A percentile compares a stretch with the other conserved stretches of the same genome.
phyloP scores from a whole-genome alignment of 331 rosid species.

The Rosa hybrid region DNA sequence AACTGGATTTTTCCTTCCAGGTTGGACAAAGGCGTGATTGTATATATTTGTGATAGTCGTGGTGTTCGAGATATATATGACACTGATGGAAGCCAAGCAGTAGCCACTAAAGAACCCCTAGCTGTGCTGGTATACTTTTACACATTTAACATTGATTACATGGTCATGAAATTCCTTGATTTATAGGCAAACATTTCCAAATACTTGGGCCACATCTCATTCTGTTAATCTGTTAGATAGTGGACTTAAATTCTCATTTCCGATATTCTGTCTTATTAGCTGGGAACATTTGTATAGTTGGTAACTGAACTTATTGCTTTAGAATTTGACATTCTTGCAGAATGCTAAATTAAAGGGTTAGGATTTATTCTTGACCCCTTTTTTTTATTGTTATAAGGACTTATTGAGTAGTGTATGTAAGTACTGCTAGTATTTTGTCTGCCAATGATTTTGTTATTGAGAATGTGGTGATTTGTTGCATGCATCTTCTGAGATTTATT shows the following conservation, averaged over 20 bases:
- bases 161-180: not conserved
- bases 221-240: not conserved
- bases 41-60: slow-evolving; percentile 81
- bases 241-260: not conserved
- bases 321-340: not conserved
- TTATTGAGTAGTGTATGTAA: not conserved
- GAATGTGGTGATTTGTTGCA: not conserved
- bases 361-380: not conserved
- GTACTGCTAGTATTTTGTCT: not conserved
- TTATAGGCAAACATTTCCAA: not conserved
- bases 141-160: not conserved
- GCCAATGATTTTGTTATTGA: not conserved
- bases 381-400: not conserved
- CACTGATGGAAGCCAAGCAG: slow-evolving; percentile 89
- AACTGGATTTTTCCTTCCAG: slow-evolving; percentile 43
- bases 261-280: not conserved
- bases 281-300: not conserved
- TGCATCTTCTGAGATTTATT: slow-evolving; percentile 25
- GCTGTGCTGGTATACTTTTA: slow-evolving; percentile 70
- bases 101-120: slow-evolving; percentile 84
- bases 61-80: slow-evolving; percentile 95
- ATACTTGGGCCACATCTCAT: not conserved
- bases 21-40: slow-evolving; percentile 98
- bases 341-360: not conserved
- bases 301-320: not conserved